A percentile compares a stretch with the other conserved stretches of the same genome.
Conservation (phyloP, 768 basidiomycete genomes). For the Amanita brunnescens region DNA sequence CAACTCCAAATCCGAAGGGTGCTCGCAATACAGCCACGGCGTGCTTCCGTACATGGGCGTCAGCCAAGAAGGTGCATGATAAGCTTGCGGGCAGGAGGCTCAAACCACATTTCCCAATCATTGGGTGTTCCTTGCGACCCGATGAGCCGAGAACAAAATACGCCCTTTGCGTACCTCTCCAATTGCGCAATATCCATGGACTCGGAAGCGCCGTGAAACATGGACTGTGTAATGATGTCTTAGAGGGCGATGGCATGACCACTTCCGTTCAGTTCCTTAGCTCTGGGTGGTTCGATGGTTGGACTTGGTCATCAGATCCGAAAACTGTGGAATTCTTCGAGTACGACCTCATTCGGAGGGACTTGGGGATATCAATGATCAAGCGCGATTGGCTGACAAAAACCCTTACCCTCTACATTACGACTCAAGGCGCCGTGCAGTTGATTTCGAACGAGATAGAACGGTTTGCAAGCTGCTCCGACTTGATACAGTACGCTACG, state of each 20-base stretch:
- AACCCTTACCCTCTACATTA: background rate
- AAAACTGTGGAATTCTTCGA: background rate
- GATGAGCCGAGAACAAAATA: conserved; percentile 28
- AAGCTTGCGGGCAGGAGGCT: conserved; percentile 26
- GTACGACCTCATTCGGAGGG: background rate
- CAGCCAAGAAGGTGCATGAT: conserved; percentile 31
- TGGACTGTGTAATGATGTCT: background rate
- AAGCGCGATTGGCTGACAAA: conserved; percentile 1
- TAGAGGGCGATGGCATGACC: background rate
- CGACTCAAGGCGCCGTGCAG: background rate
- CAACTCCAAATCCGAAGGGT: background rate
- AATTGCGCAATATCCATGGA: conserved; percentile 40
- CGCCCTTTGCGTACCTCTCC: conserved; percentile 34
- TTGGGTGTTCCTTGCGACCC: conserved; percentile 37
- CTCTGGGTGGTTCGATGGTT: background rate
- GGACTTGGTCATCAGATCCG: background rate
- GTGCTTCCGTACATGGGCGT: conserved; percentile 40
- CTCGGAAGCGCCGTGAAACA: background rate
- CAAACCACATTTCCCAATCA: conserved; percentile 19
- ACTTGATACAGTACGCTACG: background rate
- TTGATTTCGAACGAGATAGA: background rate
- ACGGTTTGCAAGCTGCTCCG: background rate
- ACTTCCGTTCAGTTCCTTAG: background rate
- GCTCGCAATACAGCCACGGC: conserved; percentile 22
- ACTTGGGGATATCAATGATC: background rate